Evolutionary conservation across 2,329 filamentous ascomycete genomes (phyloP), one percentile per base, ranked within the genome.

Genomic region (Aspergillus thermomutatus): DNA sequence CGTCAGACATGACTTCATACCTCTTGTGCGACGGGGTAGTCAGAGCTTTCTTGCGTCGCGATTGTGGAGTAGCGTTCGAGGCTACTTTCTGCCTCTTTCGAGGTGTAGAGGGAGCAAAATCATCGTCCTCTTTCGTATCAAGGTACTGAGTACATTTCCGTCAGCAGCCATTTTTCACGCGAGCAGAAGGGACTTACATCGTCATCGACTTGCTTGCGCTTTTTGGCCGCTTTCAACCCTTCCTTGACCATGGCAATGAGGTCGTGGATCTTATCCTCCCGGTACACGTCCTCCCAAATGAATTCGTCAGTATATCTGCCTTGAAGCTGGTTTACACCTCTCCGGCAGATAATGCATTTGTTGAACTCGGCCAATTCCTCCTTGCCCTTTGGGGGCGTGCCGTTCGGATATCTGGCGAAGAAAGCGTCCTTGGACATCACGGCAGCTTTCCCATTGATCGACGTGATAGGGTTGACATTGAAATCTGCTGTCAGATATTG

Each of bases 291-390:
- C 69, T 97, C 92, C 94, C 94, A 99, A 1, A 84, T 72, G 63
- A 99, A 96, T 66, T 97, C 92, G 14, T 94, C 86, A 0, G 93
- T 97, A 71, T 97, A 99, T 23, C 87, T 92, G 21, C 91, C 89
- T 25, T 92, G 96, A 57, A 92, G 82, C 11, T 90, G 90, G 69
- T 95, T 96, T 68, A 92, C 95, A 23, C 91, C 94, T 71, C 93
- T 82, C 52, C 92, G 87, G 69, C 94, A 97, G 50, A 97, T 77
- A 67, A 97, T 97, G 19, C 89, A 86, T 75, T 95, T 97, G 61
- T 90, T 91, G 69, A 85, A 87, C 64, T 92, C 89, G 52, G 83
- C 84, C 2, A 90, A 86, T 49, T 81, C 73, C 14, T 68, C 64
- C 60, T 74, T 78, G 28, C 68, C 86, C 58, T 87, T 87, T 2